Evolutionary conservation across 306 rosid species (phyloP).

Genomic region (Lathyrus tuberosus): DNA sequence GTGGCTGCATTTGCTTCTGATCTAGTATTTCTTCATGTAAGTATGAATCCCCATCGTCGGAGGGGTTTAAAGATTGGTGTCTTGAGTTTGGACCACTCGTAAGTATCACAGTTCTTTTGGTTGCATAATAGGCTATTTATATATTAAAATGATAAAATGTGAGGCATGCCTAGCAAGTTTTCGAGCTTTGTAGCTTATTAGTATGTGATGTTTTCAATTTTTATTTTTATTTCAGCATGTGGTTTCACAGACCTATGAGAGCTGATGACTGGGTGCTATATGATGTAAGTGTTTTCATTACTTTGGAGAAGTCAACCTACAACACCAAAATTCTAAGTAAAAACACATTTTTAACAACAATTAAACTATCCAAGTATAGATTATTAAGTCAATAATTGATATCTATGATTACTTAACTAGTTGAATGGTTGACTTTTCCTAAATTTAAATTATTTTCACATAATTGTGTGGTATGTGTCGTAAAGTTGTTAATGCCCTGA

Average conservation of each 20-base stretch:
- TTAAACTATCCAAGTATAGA: slow-evolving; percentile 24
- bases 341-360: slow-evolving; percentile 4
- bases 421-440: background rate
- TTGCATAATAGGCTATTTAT: slow-evolving; percentile 22
- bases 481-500: slow-evolving; percentile 37
- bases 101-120: slow-evolving; percentile 49
- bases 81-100: slow-evolving; percentile 94
- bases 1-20: slow-evolving; percentile 94
- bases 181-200: slow-evolving; percentile 21
- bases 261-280: slow-evolving; percentile 91
- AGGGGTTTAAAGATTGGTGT: slow-evolving; percentile 62
- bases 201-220: slow-evolving; percentile 14
- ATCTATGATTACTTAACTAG: slow-evolving; percentile 9
- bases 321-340: slow-evolving; percentile 5
- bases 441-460: background rate
- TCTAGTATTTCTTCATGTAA: slow-evolving; percentile 68
- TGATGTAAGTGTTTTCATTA: slow-evolving; percentile 59
- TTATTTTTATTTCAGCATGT: slow-evolving; percentile 58
- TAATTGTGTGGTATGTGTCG: background rate
- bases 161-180: slow-evolving; percentile 16
- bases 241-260: slow-evolving; percentile 87
- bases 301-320: slow-evolving; percentile 3
- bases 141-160: slow-evolving; percentile 19
- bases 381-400: background rate
- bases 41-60: slow-evolving; percentile 82